Percentiles rank a stretch among this genome's conserved stretches.
Evolutionary conservation across 768 basidiomycete species (phyloP).

Genomic region (Cubamyces lactineus): DNA sequence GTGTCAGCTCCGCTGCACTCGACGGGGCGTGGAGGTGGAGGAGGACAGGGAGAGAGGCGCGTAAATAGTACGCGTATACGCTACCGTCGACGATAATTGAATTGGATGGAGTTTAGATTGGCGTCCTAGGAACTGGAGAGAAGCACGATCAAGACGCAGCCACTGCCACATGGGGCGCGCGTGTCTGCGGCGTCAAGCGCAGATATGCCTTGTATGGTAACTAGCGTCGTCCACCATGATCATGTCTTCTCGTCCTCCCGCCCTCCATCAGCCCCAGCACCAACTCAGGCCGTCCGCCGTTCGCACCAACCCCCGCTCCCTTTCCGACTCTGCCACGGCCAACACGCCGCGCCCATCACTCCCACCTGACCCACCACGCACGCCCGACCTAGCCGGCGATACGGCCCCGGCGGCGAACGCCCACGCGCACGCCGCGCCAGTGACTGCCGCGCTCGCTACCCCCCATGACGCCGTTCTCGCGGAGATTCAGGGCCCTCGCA

Average conservation of each 20-base stretch:
- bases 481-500: conserved; percentile 44
- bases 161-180: conserved; percentile 21
- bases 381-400: neutral
- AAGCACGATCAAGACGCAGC: conserved; percentile 6
- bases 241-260: conserved; percentile 15
- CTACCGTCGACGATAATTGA: neutral
- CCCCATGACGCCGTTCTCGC: conserved; percentile 69
- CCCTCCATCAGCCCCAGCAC: neutral
- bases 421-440: conserved; percentile 10
- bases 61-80: neutral
- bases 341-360: conserved; percentile 14
- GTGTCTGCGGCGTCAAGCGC: conserved; percentile 21
- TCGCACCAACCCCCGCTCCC: conserved; percentile 4
- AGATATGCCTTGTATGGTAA: conserved; percentile 18
- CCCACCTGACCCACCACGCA: neutral
- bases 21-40: neutral
- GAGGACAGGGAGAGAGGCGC: neutral
- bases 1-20: neutral
- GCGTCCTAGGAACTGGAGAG: neutral
- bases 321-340: conserved; percentile 10
- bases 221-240: neutral
- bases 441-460: conserved; percentile 44
- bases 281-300: conserved; percentile 4
- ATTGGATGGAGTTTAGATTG: conserved; percentile 4
- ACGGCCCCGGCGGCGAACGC: neutral